Conservation (phyloP, 805 yeast genomes). For the Yamadazyma nakazawae region DNA sequence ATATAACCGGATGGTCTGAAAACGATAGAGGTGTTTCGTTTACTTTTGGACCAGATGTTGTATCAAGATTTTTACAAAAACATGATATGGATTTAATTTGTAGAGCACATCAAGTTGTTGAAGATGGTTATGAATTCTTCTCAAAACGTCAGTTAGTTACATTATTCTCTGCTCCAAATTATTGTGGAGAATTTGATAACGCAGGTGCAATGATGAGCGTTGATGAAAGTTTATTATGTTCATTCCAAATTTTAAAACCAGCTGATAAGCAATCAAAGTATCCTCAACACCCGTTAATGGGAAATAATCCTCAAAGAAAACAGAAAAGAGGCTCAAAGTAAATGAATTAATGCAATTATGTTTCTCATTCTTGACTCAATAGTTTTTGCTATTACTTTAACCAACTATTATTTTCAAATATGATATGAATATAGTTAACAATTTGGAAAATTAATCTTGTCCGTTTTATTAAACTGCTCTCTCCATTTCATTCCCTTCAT, state of each 20-base stretch:
- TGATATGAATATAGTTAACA: constrained; percentile 3
- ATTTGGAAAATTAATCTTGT: background rate
- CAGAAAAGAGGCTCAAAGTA: constrained; percentile 50
- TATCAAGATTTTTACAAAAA: constrained; percentile 89
- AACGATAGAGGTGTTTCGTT: constrained; percentile 98
- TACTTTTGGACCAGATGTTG: constrained; percentile 99
- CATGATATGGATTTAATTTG: constrained; percentile 98
- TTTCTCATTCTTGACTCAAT: background rate
- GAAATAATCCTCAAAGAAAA: constrained; percentile 53
- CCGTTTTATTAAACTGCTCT: background rate
- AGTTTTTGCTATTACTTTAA: background rate
- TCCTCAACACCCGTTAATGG: constrained; percentile 33
- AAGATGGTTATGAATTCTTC: constrained; percentile 97
- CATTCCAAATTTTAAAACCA: constrained; percentile 95
- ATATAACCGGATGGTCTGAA: constrained; percentile 98
- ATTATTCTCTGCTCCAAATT: constrained; percentile 93
- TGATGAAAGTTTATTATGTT: constrained; percentile 92
- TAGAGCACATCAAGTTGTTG: constrained; percentile 98
- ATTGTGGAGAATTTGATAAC: constrained; percentile 98
- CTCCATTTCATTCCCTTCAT: constrained; percentile 1
- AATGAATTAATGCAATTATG: constrained; percentile 6
- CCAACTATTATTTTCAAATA: background rate
- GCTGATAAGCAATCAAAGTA: constrained; percentile 90
- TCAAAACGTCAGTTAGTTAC: constrained; percentile 95
- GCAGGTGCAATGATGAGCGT: constrained; percentile 99